phyloP scores from a whole-genome alignment of 2,329 filamentous ascomycete genomes.

The Colletotrichum chlorophyti region DNA sequence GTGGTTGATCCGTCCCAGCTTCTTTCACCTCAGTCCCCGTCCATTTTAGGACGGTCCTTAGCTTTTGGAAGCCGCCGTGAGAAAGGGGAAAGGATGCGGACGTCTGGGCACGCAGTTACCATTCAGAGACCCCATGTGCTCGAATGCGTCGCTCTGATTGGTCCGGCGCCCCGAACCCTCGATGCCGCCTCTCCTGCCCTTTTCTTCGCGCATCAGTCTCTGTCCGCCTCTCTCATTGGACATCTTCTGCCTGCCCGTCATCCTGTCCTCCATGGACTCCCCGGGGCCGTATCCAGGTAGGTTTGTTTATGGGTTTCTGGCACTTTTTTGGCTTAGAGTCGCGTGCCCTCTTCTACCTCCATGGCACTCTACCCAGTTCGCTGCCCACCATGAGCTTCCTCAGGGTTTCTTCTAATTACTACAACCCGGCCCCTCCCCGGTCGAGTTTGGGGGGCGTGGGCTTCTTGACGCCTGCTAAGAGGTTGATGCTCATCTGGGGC shows the following conservation, averaged over 20 bases:
- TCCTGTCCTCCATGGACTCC: neutral
- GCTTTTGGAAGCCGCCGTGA: too few relatives aligned
- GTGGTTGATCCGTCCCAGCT: too few relatives aligned
- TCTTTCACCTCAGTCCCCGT: too few relatives aligned
- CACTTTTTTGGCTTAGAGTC: slow-evolving; percentile 19
- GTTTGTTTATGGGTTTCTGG: slow-evolving; percentile 7
- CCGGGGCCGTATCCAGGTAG: neutral
- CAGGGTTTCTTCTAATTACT: slow-evolving; percentile 6
- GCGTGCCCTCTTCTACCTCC: slow-evolving; percentile 24
- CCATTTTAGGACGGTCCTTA: too few relatives aligned
- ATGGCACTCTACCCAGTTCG: slow-evolving; percentile 7
- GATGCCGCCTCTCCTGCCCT: slow-evolving; percentile 28
- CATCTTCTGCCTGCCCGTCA: neutral
- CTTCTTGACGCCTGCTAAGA: slow-evolving; percentile 16
- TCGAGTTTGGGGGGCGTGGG: slow-evolving; percentile 6
- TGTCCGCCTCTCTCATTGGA: slow-evolving; percentile 16
- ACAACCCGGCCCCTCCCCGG: neutral
- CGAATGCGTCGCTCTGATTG: slow-evolving; percentile 23
- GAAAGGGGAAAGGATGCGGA: too few relatives aligned
- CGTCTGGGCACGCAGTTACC: slow-evolving; percentile 12
- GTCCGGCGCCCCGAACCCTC: neutral
- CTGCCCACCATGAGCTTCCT: neutral
- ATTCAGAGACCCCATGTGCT: slow-evolving; percentile 30
- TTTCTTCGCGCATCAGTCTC: slow-evolving; percentile 26
- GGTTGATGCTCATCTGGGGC: slow-evolving; percentile 10